Base-by-base conservation (phyloP, 2,329 filamentous ascomycete species). In the Monilinia polystroma region DNA sequence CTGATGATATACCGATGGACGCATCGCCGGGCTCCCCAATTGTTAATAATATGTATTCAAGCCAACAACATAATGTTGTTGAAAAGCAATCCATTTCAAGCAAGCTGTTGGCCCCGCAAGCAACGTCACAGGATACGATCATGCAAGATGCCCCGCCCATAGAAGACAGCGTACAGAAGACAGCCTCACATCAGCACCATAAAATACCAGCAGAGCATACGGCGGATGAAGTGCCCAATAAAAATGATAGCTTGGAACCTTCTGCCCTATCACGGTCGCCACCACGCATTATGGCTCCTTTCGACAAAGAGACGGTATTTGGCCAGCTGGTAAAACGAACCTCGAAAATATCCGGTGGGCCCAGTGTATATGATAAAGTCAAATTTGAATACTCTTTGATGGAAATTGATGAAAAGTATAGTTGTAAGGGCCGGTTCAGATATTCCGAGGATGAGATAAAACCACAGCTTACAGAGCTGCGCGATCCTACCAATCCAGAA, bases 1-100 rank as follows among this genome's bases (percentile, higher is more conserved):
- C 81, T 67, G 79, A 77, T 67, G 74, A 60, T 56, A 55, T 74
- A 41, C 66, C 71, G n/a, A 65, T 72, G 58, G 71, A 72, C 52
- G 63, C 18, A 18, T 45, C 35, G 29, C 38, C 64, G 38, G 35
- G 23, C 2, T 66, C 64, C 8, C 47, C 64, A 8, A 23, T 51
- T 23, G 41, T 47, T 20, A 26, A 49, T 66, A 32, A 12, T 23
- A 20, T 45, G 20, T 26, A 41, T 29, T n/a, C 64, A 43, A 32
- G 35, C 43, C 64, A 62, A 32, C 55, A 66, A 23, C 47, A 41
- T 29, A 66, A 35, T 8, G 47, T 29, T 66, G n/a, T 47, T 55
- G 66, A 55, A 63, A 66, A 67, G 45, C 16, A 47, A 11, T 16
- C 47, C 2, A 18, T 64, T 43, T 23, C 29, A 1, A 66, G 53